Evolutionary conservation across 2,329 filamentous ascomycete genomes (phyloP), one percentile per base, ranked within the genome.

Genomic region (Pseudopyrenochaeta lycopersici): DNA sequence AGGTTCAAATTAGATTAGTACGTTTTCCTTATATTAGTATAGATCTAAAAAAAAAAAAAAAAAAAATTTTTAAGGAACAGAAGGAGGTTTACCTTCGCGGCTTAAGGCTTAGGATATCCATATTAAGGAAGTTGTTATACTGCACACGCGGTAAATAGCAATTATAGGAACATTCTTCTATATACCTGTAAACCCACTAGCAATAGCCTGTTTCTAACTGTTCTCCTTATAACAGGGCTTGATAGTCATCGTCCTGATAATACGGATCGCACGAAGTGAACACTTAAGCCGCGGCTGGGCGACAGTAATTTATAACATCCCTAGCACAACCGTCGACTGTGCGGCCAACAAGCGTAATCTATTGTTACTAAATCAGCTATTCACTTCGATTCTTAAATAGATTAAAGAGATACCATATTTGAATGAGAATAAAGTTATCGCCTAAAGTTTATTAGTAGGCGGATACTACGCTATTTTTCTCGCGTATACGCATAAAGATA

Each of bases 41-140:
- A 0, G 68, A 70, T 2, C 72, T 78, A 45, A 80, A 91, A 73
- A 83, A 84, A n/a, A n/a, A n/a, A n/a, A n/a, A n/a, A n/a, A n/a
- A n/a, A 64, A 67, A 78, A 14, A 88, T 87, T 2, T 91, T 88
- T 81, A 78, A 84, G 63, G 78, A 82, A 59, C 88, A 90, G 67
- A 91, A 91, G 71, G 70, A 79, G 23, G 81, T 83, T 0, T 90
- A 90, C 61, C 69, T 85, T 40, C 84, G 84, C 63, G 88, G 79
- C 2, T 60, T 79, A 4, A 64, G 58, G 12, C 56, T 75, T 74
- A 71, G 64, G 66, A 74, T 73, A 10, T 88, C 2, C 85, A 87
- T 0, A 78, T 91, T 4, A 62, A 77, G 10, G 88, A 92, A 66
- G 78, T 87, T 4, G 51, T 75, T 3, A 84, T 92, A 41, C 82